A percentile compares a stretch with the other conserved stretches of the same genome.
Evolutionary conservation across 352 stramenopile species (phyloP).

Genomic region (Sclerospora graminicola): DNA sequence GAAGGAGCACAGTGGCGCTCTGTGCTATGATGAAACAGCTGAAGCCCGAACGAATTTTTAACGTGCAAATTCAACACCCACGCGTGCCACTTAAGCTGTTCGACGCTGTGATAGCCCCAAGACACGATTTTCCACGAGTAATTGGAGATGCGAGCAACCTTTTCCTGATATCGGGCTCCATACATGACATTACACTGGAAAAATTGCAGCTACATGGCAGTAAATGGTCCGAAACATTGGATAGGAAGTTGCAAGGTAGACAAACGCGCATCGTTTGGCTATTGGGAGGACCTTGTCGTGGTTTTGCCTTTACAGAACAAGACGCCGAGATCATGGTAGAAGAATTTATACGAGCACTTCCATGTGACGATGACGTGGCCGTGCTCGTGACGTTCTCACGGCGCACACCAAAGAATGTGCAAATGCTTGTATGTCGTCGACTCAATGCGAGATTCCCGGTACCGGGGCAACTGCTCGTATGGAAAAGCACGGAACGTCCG

Average conservation of each 20-base stretch:
- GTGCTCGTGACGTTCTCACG: conserved; percentile 66
- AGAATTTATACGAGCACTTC: conserved; percentile 19
- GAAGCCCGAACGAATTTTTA: conserved; percentile 24
- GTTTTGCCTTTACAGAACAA: conserved; percentile 34
- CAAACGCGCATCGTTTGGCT: conserved; percentile 34
- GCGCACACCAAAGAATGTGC: conserved; percentile 36
- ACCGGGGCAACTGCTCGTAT: conserved; percentile 34
- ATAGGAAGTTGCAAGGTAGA: conserved; percentile 16
- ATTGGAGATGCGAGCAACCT: conserved; percentile 15
- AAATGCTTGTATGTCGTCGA: conserved; percentile 21
- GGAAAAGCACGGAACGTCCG: conserved; percentile 27
- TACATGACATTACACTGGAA: conserved; percentile 26
- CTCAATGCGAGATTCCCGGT: conserved; percentile 9
- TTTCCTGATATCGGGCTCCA: conserved; percentile 42
- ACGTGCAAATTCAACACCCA: conserved; percentile 74
- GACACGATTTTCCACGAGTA: conserved; percentile 35
- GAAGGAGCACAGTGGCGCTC: conserved; percentile 51
- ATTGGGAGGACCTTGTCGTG: conserved; percentile 52
- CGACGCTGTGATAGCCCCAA: conserved; percentile 46
- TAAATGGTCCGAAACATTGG: conserved; percentile 13
- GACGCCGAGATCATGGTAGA: conserved; percentile 31
- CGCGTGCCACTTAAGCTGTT: conserved; percentile 42
- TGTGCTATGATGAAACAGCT: conserved; percentile 40
- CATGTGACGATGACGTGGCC: conserved; percentile 9
- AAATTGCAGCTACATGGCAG: conserved; percentile 17